Evolutionary conservation across 2,329 filamentous ascomycete species (phyloP).

Genomic region (Aspergillus spinulosporus): DNA sequence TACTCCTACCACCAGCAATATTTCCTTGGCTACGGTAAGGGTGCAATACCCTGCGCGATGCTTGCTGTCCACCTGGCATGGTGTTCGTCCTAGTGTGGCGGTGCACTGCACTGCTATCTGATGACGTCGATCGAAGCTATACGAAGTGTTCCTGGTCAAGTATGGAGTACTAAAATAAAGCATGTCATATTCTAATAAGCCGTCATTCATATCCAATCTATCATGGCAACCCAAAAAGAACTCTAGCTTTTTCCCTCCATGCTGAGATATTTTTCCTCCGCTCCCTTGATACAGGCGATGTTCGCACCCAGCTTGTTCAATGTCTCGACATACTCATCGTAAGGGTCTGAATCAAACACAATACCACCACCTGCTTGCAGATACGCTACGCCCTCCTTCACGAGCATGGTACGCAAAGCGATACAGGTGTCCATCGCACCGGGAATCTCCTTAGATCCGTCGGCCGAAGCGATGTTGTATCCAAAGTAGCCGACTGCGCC

Average conservation of each 20-base stretch:
- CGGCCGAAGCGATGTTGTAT: constrained; percentile 69
- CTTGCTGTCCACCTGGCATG: background rate
- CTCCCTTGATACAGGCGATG: constrained; percentile 81
- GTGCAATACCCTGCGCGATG: background rate
- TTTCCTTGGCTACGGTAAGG: background rate
- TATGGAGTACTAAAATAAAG: background rate
- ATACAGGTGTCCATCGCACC: constrained; percentile 91
- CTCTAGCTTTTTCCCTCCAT: constrained; percentile 33
- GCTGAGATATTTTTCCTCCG: constrained; percentile 67
- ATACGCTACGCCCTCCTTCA: constrained; percentile 89
- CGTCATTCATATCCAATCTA: constrained; percentile 6
- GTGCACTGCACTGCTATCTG: constrained; percentile 8
- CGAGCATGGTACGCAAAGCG: constrained; percentile 85
- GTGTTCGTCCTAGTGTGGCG: constrained; percentile 6
- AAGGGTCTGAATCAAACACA: constrained; percentile 87
- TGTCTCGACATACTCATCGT: constrained; percentile 93
- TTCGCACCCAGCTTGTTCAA: constrained; percentile 94
- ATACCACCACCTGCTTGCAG: constrained; percentile 85
- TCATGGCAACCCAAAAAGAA: background rate
- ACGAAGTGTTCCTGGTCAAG: constrained; percentile 2
- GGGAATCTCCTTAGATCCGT: constrained; percentile 63
- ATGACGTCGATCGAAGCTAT: constrained; percentile 13
- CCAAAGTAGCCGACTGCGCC: constrained; percentile 97
- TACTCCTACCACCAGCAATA: background rate
- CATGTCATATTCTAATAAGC: constrained; percentile 6